These are phyloP conservation scores for Urtica urens DNA, from an alignment of 306 rosid species.

Conservation along the genomic window DNA sequence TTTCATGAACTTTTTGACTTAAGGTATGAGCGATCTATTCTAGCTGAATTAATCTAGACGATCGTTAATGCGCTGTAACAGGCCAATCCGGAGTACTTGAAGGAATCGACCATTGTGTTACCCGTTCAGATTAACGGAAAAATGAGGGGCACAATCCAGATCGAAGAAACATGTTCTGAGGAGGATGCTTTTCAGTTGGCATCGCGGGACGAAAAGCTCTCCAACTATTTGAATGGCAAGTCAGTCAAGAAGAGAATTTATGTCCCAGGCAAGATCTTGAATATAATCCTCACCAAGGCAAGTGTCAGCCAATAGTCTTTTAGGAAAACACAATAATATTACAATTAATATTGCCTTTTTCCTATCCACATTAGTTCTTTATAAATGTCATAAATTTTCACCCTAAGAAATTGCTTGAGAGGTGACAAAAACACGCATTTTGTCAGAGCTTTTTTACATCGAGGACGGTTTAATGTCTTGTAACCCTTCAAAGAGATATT, in stretches of 20 bases:
- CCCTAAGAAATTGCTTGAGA: background rate
- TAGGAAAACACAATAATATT: no score
- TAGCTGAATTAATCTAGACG: no score
- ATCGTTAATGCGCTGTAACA: constrained; percentile 17
- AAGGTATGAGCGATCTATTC: background rate
- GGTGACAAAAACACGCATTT: background rate
- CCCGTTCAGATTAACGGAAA: constrained; percentile 97
- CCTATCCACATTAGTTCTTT: no score
- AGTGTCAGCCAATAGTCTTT: constrained; percentile 21
- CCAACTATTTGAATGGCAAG: constrained; percentile 59
- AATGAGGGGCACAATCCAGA: constrained; percentile 83
- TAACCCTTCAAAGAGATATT: constrained; percentile 2
- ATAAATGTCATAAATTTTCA: background rate
- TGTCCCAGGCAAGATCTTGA: constrained; percentile 83
- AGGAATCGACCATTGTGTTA: constrained; percentile 52
- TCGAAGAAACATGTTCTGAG: constrained; percentile 78
- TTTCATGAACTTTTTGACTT: constrained; percentile 11
- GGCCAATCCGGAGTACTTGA: constrained; percentile 67
- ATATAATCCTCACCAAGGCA: constrained; percentile 59
- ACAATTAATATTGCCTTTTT: no score
- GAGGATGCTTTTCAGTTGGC: constrained; percentile 71
- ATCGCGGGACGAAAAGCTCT: constrained; percentile 55
- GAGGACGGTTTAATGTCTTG: no score
- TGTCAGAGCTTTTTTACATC: background rate
- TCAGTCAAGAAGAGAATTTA: constrained; percentile 57